Evolutionary conservation across 106 monocot genomes (phyloP).

Genomic region (Amphibolis antarctica): DNA sequence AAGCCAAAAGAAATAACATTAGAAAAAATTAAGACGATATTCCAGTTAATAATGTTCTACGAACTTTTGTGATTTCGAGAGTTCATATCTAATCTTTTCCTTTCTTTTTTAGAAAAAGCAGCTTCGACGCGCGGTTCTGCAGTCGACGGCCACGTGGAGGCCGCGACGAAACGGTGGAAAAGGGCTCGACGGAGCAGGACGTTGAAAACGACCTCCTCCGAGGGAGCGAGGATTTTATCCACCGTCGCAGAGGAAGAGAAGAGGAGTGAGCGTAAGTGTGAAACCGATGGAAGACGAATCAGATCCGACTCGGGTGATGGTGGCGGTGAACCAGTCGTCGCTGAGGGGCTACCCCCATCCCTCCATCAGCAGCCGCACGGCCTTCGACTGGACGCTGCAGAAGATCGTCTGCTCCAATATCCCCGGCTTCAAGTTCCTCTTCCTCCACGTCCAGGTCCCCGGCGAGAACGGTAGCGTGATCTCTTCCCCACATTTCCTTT

Average conservation of each 20-base stretch:
- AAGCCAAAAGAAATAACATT: no score
- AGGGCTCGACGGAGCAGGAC: no score
- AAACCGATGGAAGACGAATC: background rate
- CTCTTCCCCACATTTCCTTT: no score
- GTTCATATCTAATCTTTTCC: no score
- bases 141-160: no score
- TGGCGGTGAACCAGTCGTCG: slow-evolving; percentile 88
- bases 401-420: slow-evolving; percentile 72
- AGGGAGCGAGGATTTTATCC: background rate
- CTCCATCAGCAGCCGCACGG: slow-evolving; percentile 75
- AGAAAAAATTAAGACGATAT: no score
- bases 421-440: slow-evolving; percentile 60
- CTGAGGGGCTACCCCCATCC: slow-evolving; percentile 76
- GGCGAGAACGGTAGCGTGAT: slow-evolving; percentile 62
- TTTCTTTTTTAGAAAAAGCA: no score
- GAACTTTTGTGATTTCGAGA: no score
- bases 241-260: background rate
- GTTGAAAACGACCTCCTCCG: no score
- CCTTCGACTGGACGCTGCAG: slow-evolving; percentile 73
- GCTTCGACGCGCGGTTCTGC: no score
- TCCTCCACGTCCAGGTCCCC: slow-evolving; percentile 79
- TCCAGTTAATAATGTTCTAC: no score
- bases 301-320: slow-evolving; percentile 50
- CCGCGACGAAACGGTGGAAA: no score
- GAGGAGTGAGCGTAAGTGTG: background rate